Evolutionary conservation across 2,329 filamentous ascomycete genomes (phyloP).

Genomic region (Rhynchosporium graminicola): DNA sequence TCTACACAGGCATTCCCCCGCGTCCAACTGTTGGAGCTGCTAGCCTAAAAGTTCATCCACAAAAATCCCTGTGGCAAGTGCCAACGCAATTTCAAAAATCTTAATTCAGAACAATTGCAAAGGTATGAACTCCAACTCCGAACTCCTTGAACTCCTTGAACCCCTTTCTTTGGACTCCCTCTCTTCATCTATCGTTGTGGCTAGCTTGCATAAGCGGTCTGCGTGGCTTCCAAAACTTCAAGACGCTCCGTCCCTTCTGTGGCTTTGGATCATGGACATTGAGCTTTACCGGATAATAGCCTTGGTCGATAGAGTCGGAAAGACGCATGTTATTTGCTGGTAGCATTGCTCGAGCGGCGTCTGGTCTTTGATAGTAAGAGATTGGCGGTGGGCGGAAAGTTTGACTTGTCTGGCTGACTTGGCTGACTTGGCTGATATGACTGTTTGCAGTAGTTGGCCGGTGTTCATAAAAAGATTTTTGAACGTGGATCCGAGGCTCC

Average conservation of each 20-base stretch:
- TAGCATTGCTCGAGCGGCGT: not conserved
- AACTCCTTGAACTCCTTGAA: not conserved
- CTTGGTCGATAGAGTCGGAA: slow-evolving; percentile 7
- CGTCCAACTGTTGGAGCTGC: slow-evolving; percentile 7
- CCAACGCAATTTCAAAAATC: not conserved
- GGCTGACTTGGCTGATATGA: slow-evolving; percentile 11
- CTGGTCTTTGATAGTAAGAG: slow-evolving; percentile 12
- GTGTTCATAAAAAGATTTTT: slow-evolving; percentile 14
- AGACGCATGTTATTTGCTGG: slow-evolving; percentile 8
- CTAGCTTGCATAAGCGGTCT: slow-evolving; percentile 2
- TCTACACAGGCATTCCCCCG: slow-evolving; percentile 1
- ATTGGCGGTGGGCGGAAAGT: slow-evolving; percentile 10
- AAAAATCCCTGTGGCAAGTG: slow-evolving; percentile 6
- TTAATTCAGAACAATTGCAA: not conserved
- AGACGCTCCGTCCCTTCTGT: slow-evolving; percentile 11
- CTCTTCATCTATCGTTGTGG: slow-evolving; percentile 1
- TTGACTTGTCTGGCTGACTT: not conserved
- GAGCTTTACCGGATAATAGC: slow-evolving; percentile 5
- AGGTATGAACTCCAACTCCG: not conserved
- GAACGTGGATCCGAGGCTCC: slow-evolving; percentile 4
- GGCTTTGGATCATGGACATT: not conserved
- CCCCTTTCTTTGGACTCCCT: not conserved
- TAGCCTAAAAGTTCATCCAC: slow-evolving; percentile 4
- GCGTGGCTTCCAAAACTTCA: slow-evolving; percentile 16
- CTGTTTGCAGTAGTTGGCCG: slow-evolving; percentile 14